phyloP scores from a whole-genome alignment of 352 stramenopile species.

The Phytophthora rubi region DNA sequence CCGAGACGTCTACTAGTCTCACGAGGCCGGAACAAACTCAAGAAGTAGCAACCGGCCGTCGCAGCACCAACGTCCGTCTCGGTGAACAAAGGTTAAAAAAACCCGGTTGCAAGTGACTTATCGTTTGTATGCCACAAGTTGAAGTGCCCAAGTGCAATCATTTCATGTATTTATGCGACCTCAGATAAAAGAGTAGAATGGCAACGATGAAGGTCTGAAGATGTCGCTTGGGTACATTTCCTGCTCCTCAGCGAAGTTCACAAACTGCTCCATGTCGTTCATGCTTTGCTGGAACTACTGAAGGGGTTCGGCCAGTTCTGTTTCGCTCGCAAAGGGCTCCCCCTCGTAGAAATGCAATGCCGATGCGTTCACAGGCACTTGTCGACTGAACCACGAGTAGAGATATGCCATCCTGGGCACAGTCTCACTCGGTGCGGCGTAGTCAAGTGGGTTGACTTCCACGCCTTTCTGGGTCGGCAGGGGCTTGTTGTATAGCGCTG shows the following conservation, averaged over 20 bases:
- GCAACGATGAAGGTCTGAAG: constrained; percentile 39
- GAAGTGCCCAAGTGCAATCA: background rate
- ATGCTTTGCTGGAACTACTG: constrained; percentile 38
- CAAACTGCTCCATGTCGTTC: constrained; percentile 35
- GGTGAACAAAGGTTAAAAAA: background rate
- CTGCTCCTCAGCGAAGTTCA: constrained; percentile 88
- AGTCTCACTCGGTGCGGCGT: constrained; percentile 45
- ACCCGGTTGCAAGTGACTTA: too few species aligned
- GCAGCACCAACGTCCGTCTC: background rate
- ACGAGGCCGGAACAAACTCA: background rate
- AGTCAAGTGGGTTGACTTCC: constrained; percentile 42
- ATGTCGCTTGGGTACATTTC: constrained; percentile 78
- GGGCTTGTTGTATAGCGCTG: constrained; percentile 42
- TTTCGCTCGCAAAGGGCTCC: constrained; percentile 36
- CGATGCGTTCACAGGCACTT: constrained; percentile 28
- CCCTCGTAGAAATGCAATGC: constrained; percentile 26
- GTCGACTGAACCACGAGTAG: constrained; percentile 36
- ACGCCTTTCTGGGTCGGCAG: constrained; percentile 36
- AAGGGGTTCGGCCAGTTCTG: constrained; percentile 26
- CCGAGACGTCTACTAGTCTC: background rate
- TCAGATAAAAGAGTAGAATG: constrained; percentile 44
- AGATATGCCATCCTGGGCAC: constrained; percentile 35
- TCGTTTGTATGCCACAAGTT: too few species aligned
- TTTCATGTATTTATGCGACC: background rate
- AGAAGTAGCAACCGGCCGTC: background rate